Base-by-base conservation (phyloP, 345 rosid genomes). In the Salix viminalis region DNA sequence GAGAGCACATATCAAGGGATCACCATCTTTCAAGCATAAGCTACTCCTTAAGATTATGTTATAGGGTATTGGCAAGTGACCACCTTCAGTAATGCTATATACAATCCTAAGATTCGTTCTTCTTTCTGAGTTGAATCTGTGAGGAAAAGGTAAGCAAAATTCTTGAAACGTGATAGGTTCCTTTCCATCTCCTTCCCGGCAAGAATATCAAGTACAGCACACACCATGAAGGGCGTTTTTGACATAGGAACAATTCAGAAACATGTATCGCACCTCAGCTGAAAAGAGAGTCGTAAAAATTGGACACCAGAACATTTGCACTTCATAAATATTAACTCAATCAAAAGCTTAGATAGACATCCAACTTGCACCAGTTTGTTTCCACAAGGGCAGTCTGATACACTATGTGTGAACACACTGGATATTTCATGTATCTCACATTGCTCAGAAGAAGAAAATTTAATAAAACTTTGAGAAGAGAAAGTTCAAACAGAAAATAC, bases 371-470 rank as follows among this genome's bases (percentile, higher is more conserved):
- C 76, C 69, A 68, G 37, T 60, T 78, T 52, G 74, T 67, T 64
- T 82, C 74, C 39, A 66, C 3, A 60, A 19, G 64, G 23, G 28
- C 28, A n/a, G 71, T 72, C 34, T 26, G 26, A 68, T 75, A 78
- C 65, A 50, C 30, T 28, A 18, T 21, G 34, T 65, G 41, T 2
- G 39, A 23, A 34, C 12, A 28, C 65, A 46, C 52, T 48, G 14
- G 56, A 69, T 65, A 73, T 19, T n/a, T 71, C 48, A 73, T 52
- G 64, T 34, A 30, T 37, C 72, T 81, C 83, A 78, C 46, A 74
- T 62, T 52, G 83, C 83, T 67, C 64, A 54, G 71, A 50, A 6
- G 11, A 32, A 24, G 26, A 76, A 75, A 46, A 44, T 42, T 37
- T 50, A 74, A 28, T 69, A 28, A 30, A 54, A 71, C 58, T 62